Base-by-base conservation (phyloP, 306 rosid genomes). In the Erythrophleum fordii region DNA sequence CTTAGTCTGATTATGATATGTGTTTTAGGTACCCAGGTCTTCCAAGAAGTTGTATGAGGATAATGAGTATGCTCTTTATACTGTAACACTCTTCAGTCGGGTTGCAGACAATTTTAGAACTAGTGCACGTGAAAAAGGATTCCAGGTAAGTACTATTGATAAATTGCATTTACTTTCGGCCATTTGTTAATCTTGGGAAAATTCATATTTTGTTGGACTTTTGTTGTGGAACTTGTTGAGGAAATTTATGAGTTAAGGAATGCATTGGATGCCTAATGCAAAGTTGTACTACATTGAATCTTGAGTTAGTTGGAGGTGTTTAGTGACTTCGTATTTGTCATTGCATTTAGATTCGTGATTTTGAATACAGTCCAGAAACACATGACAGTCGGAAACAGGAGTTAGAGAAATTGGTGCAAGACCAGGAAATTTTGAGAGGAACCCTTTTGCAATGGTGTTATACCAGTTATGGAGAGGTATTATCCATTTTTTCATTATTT, bases 391-490 rank as follows among this genome's bases (percentile, higher is more conserved):
- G 89, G 79, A 91, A 91, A 83, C 89, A 82, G 82, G 96, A 93
- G 90, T 82, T 88, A 28, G 92, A 91, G 83, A 91, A 91, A 86
- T 80, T 93, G 87, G 73, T 89, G 80, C 92, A 83, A 66, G 94
- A 88, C 79, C 94, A 87, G 86, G 97, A 88, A 73, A 89, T 76
- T 78, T 73, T 88, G 77, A 93, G 93, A 84, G 84, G 86, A 84
- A 88, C 90, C 82, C 90, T 91, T 44, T 72, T 93, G 87, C 97
- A 91, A 64, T 93, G 96, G 96, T 91, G 94, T 78, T 88, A 87
- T 49, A 81, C 92, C 58, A 93, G 96, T 86, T 93, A 93, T 41
- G 97, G 97, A 49, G 97, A 93, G 97, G 97, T 91, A 84, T 73
- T 39, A 68, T 37, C 55, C 48, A 18, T 41, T 12, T 51, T 28